phyloP scores from a whole-genome alignment of 345 rosid species.

The Syzygium oleosum region DNA sequence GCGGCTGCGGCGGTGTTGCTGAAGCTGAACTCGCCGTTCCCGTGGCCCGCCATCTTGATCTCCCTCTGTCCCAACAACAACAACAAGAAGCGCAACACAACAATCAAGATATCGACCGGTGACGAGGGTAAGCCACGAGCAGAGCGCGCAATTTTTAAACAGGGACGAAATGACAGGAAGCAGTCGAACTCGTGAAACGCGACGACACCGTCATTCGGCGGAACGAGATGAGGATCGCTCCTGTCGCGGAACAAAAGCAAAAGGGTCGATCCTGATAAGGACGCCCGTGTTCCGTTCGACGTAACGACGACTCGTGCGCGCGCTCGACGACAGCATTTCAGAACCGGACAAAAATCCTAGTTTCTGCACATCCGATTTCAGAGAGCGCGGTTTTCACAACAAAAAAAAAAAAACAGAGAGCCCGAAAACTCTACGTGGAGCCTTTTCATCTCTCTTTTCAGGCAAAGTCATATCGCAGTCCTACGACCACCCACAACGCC shows the following conservation, averaged over 20 bases:
- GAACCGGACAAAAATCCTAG: neutral
- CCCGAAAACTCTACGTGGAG: neutral
- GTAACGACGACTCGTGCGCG: neutral
- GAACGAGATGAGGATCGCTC: neutral
- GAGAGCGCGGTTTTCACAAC: neutral
- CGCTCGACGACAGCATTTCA: neutral
- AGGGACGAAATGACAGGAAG: too few species aligned
- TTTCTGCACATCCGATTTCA: neutral
- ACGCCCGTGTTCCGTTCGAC: neutral
- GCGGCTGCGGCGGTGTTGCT: neutral
- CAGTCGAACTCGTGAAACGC: neutral
- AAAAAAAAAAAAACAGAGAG: neutral
- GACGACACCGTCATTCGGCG: too few species aligned
- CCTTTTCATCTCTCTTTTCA: neutral
- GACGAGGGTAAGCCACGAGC: neutral
- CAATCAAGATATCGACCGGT: neutral
- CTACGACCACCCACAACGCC: neutral
- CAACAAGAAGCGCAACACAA: neutral
- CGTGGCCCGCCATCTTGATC: slow-evolving; percentile 19
- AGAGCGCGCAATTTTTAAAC: neutral
- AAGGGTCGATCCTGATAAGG: neutral
- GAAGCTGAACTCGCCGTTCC: slow-evolving; percentile 25
- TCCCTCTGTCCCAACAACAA: neutral
- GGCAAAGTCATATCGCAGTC: neutral
- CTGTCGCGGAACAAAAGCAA: neutral